These are phyloP conservation scores for Medicago lupulina DNA, from an alignment of 306 rosid species.

Conservation along the genomic window DNA sequence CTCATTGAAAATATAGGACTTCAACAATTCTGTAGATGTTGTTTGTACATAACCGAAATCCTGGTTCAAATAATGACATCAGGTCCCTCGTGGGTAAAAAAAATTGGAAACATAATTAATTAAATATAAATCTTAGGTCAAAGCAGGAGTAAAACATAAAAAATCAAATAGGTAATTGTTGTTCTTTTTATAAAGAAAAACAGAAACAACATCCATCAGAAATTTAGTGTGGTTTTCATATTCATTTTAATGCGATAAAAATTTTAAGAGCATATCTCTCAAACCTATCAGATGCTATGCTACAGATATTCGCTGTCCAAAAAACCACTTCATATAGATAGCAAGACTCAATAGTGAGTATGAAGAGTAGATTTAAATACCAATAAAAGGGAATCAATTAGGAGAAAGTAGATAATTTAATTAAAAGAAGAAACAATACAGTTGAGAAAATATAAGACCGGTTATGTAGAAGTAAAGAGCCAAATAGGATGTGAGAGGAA, in stretches of 20 bases:
- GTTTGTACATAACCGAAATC: slow-evolving; percentile 90
- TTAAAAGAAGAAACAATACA: not conserved
- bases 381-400: slow-evolving; percentile 11
- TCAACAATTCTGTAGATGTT: slow-evolving; percentile 85
- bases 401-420: slow-evolving; percentile 35
- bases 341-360: slow-evolving; percentile 1
- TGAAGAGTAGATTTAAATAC: slow-evolving; percentile 24
- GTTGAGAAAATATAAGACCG: slow-evolving; percentile 31
- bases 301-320: not conserved
- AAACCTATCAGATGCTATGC: slow-evolving; percentile 6
- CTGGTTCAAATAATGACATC: slow-evolving; percentile 52
- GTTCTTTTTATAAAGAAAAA: slow-evolving; percentile 7
- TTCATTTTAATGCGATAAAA: slow-evolving; percentile 19
- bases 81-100: slow-evolving; percentile 36
- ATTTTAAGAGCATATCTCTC: slow-evolving; percentile 3
- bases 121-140: slow-evolving; percentile 33
- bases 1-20: slow-evolving; percentile 81
- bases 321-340: slow-evolving; percentile 1
- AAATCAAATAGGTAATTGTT: not conserved
- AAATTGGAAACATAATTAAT: slow-evolving; percentile 32
- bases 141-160: slow-evolving; percentile 32
- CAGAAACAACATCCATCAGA: slow-evolving; percentile 29
- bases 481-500: too few species aligned
- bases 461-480: slow-evolving; percentile 36
- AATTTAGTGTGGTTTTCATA: slow-evolving; percentile 20